These are phyloP conservation scores for Agarophyton chilense DNA, from an alignment of 23 red algal genomes.

Conservation along the genomic window DNA sequence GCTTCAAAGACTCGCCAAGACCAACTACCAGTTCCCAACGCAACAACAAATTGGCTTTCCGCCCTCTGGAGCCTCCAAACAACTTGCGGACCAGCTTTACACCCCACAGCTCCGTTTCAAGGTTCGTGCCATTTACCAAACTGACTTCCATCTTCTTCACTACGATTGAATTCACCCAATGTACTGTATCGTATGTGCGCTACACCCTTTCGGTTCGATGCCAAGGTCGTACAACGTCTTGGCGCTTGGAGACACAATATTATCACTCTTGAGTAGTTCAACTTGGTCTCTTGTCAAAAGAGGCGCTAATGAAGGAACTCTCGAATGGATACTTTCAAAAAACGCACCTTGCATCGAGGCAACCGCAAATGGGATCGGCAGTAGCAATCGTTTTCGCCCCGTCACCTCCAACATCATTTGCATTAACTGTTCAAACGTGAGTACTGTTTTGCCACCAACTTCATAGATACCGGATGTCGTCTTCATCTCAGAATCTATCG, in stretches of 20 bases:
- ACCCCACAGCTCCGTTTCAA: constrained; percentile 63
- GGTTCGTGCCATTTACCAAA: constrained; percentile 67
- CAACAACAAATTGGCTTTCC: constrained; percentile 81
- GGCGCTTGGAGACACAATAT: constrained; percentile 70
- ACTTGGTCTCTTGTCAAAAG: constrained; percentile 90
- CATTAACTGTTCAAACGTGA: constrained; percentile 87
- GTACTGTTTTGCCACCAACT: constrained; percentile 73
- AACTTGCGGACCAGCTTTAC: constrained; percentile 55
- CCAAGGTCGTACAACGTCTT: constrained; percentile 42
- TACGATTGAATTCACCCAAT: constrained; percentile 46
- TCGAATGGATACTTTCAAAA: constrained; percentile 66
- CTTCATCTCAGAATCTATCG: not conserved
- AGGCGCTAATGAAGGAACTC: constrained; percentile 70
- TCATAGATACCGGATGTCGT: constrained; percentile 65
- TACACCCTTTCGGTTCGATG: constrained; percentile 46
- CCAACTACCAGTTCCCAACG: constrained; percentile 52
- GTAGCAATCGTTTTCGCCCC: constrained; percentile 44
- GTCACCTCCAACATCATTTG: constrained; percentile 57
- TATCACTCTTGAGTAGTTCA: constrained; percentile 72
- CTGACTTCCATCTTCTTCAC: constrained; percentile 59
- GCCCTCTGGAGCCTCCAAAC: constrained; percentile 65
- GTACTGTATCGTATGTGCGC: constrained; percentile 20
- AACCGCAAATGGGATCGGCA: constrained; percentile 81
- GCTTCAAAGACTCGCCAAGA: constrained; percentile 54
- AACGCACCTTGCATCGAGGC: constrained; percentile 64